Percentiles rank a stretch among this genome's conserved stretches.
phyloP scores from a whole-genome alignment of 2,329 filamentous ascomycete species.

The Diaporthe velutina region DNA sequence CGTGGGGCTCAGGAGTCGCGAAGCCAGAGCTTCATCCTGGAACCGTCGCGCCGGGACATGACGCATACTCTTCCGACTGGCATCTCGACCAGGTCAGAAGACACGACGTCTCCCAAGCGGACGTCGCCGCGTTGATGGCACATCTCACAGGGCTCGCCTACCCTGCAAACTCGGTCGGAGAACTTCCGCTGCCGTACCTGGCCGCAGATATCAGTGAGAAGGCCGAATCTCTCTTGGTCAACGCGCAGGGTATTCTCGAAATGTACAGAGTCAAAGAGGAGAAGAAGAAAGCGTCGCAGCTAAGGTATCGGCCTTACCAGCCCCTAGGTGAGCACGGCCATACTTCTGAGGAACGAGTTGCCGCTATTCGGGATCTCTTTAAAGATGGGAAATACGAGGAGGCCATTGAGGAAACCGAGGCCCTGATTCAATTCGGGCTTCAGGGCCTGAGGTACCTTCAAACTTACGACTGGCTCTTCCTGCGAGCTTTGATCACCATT shows the following conservation, averaged over 20 bases:
- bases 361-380: constrained; percentile 77
- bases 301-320: constrained; percentile 83
- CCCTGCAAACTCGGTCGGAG: constrained; percentile 95
- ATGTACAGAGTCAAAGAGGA: constrained; percentile 97
- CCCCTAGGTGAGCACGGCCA: constrained; percentile 74
- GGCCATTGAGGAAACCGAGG: constrained; percentile 83
- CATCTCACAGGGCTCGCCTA: constrained; percentile 90
- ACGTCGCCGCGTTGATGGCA: constrained; percentile 95
- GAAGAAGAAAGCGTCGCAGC: constrained; percentile 79
- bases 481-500: constrained; percentile 87
- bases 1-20: constrained; percentile 93
- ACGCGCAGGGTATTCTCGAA: constrained; percentile 88
- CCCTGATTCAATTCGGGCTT: constrained; percentile 81
- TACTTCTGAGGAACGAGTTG: constrained; percentile 75
- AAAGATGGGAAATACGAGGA: constrained; percentile 75
- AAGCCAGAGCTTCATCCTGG: constrained; percentile 72
- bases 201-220: constrained; percentile 80
- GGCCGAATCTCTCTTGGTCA: constrained; percentile 85
- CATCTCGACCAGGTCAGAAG: constrained; percentile 82
- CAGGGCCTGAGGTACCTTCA: constrained; percentile 93
- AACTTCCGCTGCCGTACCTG: constrained; percentile 87
- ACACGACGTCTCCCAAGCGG: constrained; percentile 93
- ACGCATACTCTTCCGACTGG: constrained; percentile 94
- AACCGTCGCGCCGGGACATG: constrained; percentile 80
- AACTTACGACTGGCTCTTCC: constrained; percentile 98